phyloP scores from a whole-genome alignment of 331 rosid genomes.

The Prunus yedoensis region DNA sequence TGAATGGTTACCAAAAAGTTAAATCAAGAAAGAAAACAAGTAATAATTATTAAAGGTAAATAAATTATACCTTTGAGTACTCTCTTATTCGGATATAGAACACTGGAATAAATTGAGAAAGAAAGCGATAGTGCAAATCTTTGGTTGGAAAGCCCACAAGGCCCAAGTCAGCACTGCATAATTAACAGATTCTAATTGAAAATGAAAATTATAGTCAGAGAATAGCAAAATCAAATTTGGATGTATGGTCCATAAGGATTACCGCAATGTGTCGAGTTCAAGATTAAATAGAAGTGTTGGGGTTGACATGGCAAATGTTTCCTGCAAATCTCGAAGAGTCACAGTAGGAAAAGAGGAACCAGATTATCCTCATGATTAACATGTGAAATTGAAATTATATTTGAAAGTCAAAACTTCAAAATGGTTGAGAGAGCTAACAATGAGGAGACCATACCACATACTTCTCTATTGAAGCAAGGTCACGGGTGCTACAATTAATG shows the following conservation, averaged over 20 bases:
- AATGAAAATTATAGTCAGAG: constrained; percentile 19
- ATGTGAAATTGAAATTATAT: constrained; percentile 11
- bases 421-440: constrained; percentile 22
- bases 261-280: constrained; percentile 95
- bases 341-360: constrained; percentile 2
- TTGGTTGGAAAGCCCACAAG: constrained; percentile 83
- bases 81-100: constrained; percentile 89
- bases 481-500: constrained; percentile 87
- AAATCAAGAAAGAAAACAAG: constrained; percentile 6
- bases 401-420: constrained; percentile 11
- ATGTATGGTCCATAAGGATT: constrained; percentile 23
- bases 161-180: constrained; percentile 97
- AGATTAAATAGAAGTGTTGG: constrained; percentile 86
- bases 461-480: constrained; percentile 86
- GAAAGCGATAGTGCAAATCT: constrained; percentile 94
- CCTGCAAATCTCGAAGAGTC: constrained; percentile 60
- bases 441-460: constrained; percentile 78
- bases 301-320: constrained; percentile 65
- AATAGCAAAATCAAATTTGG: constrained; percentile 20
- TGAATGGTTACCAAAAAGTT: constrained; percentile 24
- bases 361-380: background rate
- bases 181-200: constrained; percentile 34
- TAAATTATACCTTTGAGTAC: constrained; percentile 71
- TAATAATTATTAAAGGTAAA: constrained; percentile 7
- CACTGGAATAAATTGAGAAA: constrained; percentile 86